Evolutionary conservation across 139 green algal genomes (phyloP).

Genomic region (Eudorina sp.): DNA sequence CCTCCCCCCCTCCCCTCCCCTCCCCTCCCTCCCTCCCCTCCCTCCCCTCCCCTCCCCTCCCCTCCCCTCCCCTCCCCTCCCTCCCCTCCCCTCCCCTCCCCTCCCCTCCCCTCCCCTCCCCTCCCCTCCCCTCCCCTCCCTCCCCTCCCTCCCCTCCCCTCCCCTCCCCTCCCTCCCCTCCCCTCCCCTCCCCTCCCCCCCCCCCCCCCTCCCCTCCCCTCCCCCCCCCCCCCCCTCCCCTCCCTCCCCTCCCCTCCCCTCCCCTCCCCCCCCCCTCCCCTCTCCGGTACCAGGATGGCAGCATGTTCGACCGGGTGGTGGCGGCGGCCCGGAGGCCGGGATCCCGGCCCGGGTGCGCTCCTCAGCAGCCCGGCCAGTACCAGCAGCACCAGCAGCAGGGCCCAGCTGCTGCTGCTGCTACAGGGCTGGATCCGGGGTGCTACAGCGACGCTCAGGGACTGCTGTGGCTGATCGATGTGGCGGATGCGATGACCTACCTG

Average conservation of each 20-base stretch:
- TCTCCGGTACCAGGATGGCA: conserved; percentile 33
- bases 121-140: not conserved
- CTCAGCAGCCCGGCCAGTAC: not conserved
- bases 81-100: not conserved
- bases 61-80: not conserved
- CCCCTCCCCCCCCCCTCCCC: not conserved
- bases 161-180: not conserved
- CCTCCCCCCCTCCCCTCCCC: too few relatives aligned
- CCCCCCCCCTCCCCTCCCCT: not conserved
- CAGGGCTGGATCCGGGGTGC: not conserved
- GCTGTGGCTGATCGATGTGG: conserved; percentile 26
- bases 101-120: not conserved
- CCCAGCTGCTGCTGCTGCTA: not conserved
- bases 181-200: not conserved
- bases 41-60: not conserved
- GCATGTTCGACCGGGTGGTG: conserved; percentile 29
- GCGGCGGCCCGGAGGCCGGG: not conserved
- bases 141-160: not conserved
- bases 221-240: too few relatives aligned
- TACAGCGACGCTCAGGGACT: conserved; percentile 38
- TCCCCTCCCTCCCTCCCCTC: not conserved
- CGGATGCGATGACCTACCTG: conserved; percentile 24
- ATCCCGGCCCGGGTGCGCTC: not conserved
- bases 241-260: not conserved
- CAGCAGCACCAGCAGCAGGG: not conserved